A percentile compares a stretch with the other conserved stretches of the same genome.
Conservation (phyloP, 1,284 basidiomycete genomes). For the Moesziomyces sp. region DNA sequence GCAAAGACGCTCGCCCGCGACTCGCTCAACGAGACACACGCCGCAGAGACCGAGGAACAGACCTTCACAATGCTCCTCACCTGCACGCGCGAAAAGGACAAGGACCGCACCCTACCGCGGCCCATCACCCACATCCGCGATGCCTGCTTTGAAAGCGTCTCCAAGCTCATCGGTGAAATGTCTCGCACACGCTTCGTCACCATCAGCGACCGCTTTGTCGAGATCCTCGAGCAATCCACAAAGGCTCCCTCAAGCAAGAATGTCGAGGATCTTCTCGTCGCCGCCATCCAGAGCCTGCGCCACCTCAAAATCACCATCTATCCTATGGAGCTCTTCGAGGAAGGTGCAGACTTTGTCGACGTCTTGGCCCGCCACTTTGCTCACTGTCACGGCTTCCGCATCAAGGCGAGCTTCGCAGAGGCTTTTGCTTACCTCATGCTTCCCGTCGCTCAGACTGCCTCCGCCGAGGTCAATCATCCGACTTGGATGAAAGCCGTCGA, state of each 20-base stretch:
- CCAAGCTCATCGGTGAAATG: slow-evolving; percentile 59
- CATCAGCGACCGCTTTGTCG: slow-evolving; percentile 61
- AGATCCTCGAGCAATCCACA: slow-evolving; percentile 57
- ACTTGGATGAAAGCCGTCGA: slow-evolving; percentile 92
- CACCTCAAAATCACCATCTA: slow-evolving; percentile 72
- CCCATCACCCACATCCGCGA: slow-evolving; percentile 49
- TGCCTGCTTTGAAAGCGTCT: slow-evolving; percentile 57
- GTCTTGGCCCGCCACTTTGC: slow-evolving; percentile 83
- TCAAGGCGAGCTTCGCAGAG: slow-evolving; percentile 89
- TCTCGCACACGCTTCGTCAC: slow-evolving; percentile 57
- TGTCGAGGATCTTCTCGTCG: slow-evolving; percentile 58
- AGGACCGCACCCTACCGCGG: slow-evolving; percentile 40
- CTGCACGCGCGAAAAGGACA: slow-evolving; percentile 56
- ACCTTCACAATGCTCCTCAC: slow-evolving; percentile 59
- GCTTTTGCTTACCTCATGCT: slow-evolving; percentile 82
- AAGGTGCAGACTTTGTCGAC: slow-evolving; percentile 90
- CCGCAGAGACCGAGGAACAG: slow-evolving; percentile 45
- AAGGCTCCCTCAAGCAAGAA: slow-evolving; percentile 52
- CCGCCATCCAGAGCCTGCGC: slow-evolving; percentile 59
- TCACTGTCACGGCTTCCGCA: slow-evolving; percentile 82
- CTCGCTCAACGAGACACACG: slow-evolving; percentile 39
- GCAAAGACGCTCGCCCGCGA: slow-evolving; percentile 31
- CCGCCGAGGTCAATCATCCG: slow-evolving; percentile 95
- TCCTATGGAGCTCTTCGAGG: slow-evolving; percentile 91
- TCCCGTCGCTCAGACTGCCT: slow-evolving; percentile 89